These are phyloP conservation scores for Dactylis glomerata DNA, from an alignment of 176 grass and related monocot species.

Conservation along the genomic window DNA sequence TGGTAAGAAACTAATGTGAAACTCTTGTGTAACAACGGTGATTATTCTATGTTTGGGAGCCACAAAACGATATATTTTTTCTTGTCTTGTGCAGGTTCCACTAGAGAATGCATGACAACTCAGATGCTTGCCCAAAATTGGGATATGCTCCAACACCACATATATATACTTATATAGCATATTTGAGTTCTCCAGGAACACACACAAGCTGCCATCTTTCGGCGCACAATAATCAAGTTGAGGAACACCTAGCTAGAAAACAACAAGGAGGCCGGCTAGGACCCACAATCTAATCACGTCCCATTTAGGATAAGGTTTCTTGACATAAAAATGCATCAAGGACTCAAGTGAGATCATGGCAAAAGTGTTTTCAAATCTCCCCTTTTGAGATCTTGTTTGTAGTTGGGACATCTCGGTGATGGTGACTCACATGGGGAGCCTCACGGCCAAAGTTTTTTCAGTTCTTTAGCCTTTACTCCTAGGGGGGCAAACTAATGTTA, in stretches of 20 bases:
- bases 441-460: slow-evolving; percentile 23
- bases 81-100: slow-evolving; percentile 30
- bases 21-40: too few species aligned
- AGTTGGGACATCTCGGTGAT: slow-evolving; percentile 75
- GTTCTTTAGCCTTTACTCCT: slow-evolving; percentile 53
- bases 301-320: slow-evolving; percentile 62
- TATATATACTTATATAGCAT: slow-evolving; percentile 30
- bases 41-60: not conserved
- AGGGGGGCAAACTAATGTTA: slow-evolving; percentile 3
- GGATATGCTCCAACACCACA: slow-evolving; percentile 33
- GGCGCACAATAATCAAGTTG: slow-evolving; percentile 45
- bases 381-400: slow-evolving; percentile 74
- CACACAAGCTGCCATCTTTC: slow-evolving; percentile 51
- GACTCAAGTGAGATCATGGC: slow-evolving; percentile 52
- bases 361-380: slow-evolving; percentile 73
- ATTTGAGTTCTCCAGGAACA: slow-evolving; percentile 42
- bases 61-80: not conserved
- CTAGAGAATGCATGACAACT: slow-evolving; percentile 41
- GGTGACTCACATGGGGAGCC: slow-evolving; percentile 50
- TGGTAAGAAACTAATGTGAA: not conserved
- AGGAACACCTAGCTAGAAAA: slow-evolving; percentile 35
- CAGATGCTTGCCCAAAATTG: slow-evolving; percentile 44
- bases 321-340: slow-evolving; percentile 54
- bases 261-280: slow-evolving; percentile 15
- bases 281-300: slow-evolving; percentile 51